Evolutionary conservation across 768 basidiomycete species (phyloP).

Genomic region (Myochromella boudieri): DNA sequence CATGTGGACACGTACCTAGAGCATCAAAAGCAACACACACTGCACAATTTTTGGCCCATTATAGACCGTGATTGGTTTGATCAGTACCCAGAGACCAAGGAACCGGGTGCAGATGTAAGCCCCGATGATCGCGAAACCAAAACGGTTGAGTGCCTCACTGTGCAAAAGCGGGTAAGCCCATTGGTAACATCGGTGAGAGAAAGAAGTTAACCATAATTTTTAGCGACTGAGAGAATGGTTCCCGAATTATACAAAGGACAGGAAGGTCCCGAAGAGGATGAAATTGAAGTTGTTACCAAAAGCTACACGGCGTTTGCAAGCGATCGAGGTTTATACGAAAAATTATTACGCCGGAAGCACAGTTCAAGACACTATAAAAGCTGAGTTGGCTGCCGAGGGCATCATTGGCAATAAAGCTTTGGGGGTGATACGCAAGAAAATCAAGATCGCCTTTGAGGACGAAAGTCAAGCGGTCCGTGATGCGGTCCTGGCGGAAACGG

Average conservation of each 20-base stretch:
- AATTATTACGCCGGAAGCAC: not conserved
- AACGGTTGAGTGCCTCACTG: not conserved
- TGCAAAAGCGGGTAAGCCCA: not conserved
- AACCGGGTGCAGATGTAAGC: not conserved
- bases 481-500: not conserved
- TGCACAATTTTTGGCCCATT: not conserved
- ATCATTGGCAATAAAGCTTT: not conserved
- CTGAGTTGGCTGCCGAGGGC: not conserved
- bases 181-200: not conserved
- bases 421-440: not conserved
- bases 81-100: not conserved
- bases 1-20: not conserved
- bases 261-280: not conserved
- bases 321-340: not conserved
- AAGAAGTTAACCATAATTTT: not conserved
- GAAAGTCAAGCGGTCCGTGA: not conserved
- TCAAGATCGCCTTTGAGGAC: not conserved
- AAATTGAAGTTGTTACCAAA: not conserved
- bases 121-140: not conserved
- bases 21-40: not conserved
- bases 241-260: not conserved
- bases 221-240: not conserved
- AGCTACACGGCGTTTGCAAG: not conserved
- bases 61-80: not conserved
- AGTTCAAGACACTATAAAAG: not conserved